These are phyloP conservation scores for Didymosphaeria variabile DNA, from an alignment of 2,329 filamentous ascomycete genomes.

Conservation along the genomic window DNA sequence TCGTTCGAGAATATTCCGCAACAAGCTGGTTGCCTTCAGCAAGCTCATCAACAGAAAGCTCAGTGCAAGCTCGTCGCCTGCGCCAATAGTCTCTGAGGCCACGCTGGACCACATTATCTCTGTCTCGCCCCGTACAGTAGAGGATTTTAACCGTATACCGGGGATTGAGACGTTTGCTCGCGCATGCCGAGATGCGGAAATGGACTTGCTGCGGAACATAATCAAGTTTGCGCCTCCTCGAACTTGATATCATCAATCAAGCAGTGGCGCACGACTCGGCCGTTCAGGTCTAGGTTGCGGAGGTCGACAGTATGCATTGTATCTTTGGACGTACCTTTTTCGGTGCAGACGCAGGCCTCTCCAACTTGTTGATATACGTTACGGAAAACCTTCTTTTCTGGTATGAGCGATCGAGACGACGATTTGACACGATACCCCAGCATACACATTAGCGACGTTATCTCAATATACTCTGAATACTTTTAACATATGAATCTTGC, in stretches of 20 bases:
- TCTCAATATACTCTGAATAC: not conserved
- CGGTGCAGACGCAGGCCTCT: not conserved
- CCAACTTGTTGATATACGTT: not conserved
- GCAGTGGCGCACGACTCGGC: too few species aligned
- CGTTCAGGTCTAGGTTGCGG: not conserved
- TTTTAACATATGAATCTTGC: not conserved
- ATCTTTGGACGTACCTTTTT: not conserved
- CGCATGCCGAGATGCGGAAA: constrained; percentile 30
- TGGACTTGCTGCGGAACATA: constrained; percentile 39
- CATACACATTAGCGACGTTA: not conserved
- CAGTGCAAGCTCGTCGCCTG: constrained; percentile 8
- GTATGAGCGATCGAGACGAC: not conserved
- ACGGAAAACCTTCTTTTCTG: not conserved
- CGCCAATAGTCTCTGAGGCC: constrained; percentile 29
- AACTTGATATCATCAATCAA: not conserved
- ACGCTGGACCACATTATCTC: constrained; percentile 35
- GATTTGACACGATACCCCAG: not conserved
- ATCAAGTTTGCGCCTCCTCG: constrained; percentile 31
- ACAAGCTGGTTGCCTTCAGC: constrained; percentile 44
- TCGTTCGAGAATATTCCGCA: constrained; percentile 30
- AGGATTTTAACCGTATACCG: constrained; percentile 36
- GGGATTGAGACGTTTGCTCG: constrained; percentile 33
- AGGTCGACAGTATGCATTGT: not conserved
- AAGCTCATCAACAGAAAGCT: constrained; percentile 32
- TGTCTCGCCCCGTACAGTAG: constrained; percentile 28